Evolutionary conservation across 225 moss, liverwort and hornwort genomes (phyloP).

Genomic region (Takakia lepidozioides): DNA sequence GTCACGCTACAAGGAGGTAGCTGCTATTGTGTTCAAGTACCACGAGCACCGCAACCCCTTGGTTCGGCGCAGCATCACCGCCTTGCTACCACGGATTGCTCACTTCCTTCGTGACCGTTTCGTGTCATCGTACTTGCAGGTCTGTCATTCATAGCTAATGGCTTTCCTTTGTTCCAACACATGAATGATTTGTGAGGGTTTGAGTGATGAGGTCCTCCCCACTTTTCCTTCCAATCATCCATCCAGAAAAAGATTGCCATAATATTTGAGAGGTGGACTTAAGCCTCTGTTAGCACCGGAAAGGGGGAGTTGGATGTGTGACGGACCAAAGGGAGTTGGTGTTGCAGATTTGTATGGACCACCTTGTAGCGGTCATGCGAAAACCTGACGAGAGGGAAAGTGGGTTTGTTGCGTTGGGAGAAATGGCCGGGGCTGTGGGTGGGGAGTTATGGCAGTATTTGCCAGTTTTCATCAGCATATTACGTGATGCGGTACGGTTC

Average conservation of each 20-base stretch:
- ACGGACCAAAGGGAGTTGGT: neutral
- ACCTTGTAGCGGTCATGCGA: slow-evolving; percentile 80
- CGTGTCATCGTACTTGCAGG: slow-evolving; percentile 85
- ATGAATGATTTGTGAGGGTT: too few species aligned
- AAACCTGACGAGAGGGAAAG: slow-evolving; percentile 87
- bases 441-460: slow-evolving; percentile 61
- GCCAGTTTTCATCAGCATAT: slow-evolving; percentile 43
- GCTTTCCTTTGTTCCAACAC: too few species aligned
- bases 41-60: slow-evolving; percentile 83
- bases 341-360: slow-evolving; percentile 97
- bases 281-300: too few species aligned
- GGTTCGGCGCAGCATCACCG: slow-evolving; percentile 91
- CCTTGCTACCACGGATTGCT: slow-evolving; percentile 85
- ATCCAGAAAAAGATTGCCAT: too few species aligned
- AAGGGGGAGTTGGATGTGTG: too few species aligned
- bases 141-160: too few species aligned
- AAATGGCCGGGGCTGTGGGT: slow-evolving; percentile 94
- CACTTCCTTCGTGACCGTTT: slow-evolving; percentile 96
- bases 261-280: too few species aligned
- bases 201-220: too few species aligned
- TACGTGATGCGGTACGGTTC: slow-evolving; percentile 77
- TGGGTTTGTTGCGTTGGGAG: slow-evolving; percentile 83
- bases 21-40: slow-evolving; percentile 90
- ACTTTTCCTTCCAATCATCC: too few species aligned
- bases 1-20: slow-evolving; percentile 98